Conservation (phyloP, 805 yeast species). For the Candida germanica region DNA sequence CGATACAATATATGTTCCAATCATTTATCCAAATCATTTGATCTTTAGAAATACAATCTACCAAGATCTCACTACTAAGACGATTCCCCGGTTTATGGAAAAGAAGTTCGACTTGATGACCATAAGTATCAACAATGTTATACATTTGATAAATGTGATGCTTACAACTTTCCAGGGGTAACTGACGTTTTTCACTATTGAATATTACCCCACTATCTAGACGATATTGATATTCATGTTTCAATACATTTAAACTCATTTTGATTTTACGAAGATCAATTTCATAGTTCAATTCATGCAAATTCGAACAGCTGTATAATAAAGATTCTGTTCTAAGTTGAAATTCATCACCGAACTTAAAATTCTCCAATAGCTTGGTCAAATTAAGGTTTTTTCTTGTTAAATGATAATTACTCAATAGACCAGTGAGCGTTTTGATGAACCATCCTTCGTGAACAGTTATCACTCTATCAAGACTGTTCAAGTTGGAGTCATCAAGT, state of each 20-base stretch:
- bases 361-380: slow-evolving; percentile 24
- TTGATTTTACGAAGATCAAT: slow-evolving; percentile 76
- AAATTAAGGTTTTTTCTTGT: slow-evolving; percentile 29
- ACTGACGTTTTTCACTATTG: slow-evolving; percentile 3
- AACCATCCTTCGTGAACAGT: slow-evolving; percentile 93
- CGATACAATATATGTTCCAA: slow-evolving; percentile 54
- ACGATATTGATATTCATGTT: slow-evolving; percentile 57
- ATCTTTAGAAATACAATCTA: slow-evolving; percentile 50
- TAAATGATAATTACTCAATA: slow-evolving; percentile 57
- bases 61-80: slow-evolving; percentile 41
- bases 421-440: slow-evolving; percentile 70
- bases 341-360: slow-evolving; percentile 6
- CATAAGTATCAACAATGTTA: slow-evolving; percentile 45
- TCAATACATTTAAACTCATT: slow-evolving; percentile 71
- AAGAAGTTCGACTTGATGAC: slow-evolving; percentile 41
- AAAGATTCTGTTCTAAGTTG: background rate
- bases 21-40: slow-evolving; percentile 54
- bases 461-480: slow-evolving; percentile 55
- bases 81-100: slow-evolving; percentile 59
- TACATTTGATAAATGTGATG: slow-evolving; percentile 50
- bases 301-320: slow-evolving; percentile 43
- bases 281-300: slow-evolving; percentile 54
- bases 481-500: slow-evolving; percentile 42
- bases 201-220: slow-evolving; percentile 16
- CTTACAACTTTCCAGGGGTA: slow-evolving; percentile 7